phyloP scores from a whole-genome alignment of 441 rosid species.

The Dalechampia spathulata region DNA sequence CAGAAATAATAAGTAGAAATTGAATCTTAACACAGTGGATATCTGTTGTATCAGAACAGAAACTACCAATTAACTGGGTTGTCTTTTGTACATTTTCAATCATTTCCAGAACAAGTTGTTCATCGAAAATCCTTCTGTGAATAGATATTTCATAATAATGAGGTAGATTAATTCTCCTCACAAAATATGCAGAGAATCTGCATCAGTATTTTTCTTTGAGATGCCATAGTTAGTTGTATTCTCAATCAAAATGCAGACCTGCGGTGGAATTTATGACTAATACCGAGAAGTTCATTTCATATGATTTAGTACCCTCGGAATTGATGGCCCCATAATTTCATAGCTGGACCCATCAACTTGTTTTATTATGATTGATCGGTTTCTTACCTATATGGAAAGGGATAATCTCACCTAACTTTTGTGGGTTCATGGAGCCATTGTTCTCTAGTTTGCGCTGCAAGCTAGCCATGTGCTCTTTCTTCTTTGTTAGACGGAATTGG shows the following conservation, averaged over 20 bases:
- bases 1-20: no score
- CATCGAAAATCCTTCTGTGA: no score
- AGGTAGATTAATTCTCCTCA: no score
- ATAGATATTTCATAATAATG: no score
- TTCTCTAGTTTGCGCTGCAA: background rate
- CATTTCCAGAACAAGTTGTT: no score
- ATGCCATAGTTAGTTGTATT: background rate
- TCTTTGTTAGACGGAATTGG: conserved; percentile 8
- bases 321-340: background rate
- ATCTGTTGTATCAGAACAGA: no score
- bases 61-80: no score
- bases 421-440: background rate
- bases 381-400: background rate
- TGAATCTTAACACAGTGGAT: no score
- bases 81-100: no score
- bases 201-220: background rate
- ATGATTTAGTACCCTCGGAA: background rate
- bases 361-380: background rate
- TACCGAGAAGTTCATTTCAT: background rate
- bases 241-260: background rate
- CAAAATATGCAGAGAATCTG: no score
- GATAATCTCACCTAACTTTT: background rate
- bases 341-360: conserved; percentile 2
- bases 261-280: background rate
- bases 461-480: conserved; percentile 13